Percentiles rank a stretch among this genome's conserved stretches.
These are phyloP conservation scores for Russula sp. DNA, from an alignment of 768 basidiomycete species.

Conservation along the genomic window DNA sequence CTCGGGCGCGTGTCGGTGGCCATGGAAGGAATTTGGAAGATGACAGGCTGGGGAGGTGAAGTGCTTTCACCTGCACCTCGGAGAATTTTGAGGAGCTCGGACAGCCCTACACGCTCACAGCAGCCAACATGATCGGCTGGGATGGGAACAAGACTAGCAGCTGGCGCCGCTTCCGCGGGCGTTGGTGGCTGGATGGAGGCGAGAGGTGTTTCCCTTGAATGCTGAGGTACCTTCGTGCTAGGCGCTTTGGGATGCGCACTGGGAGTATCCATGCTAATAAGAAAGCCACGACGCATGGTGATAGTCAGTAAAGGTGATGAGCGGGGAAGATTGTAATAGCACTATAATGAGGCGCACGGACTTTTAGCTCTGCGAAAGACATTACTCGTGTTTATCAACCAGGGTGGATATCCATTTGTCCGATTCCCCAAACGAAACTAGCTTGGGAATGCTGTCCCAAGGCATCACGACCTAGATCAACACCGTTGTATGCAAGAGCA, in stretches of 20 bases:
- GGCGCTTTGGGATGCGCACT: neutral
- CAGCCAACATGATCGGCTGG: slow-evolving; percentile 14
- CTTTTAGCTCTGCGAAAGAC: slow-evolving; percentile 5
- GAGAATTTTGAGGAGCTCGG: slow-evolving; percentile 11
- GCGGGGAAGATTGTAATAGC: neutral
- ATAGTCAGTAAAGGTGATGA: neutral
- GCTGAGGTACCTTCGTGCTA: neutral
- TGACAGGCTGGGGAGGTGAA: neutral
- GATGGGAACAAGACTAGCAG: neutral
- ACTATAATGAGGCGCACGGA: neutral
- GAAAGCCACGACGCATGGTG: slow-evolving; percentile 15
- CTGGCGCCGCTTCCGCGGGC: neutral
- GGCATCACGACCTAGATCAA: too few relatives aligned
- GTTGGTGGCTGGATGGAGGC: neutral
- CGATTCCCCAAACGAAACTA: slow-evolving; percentile 2
- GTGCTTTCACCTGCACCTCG: slow-evolving; percentile 1
- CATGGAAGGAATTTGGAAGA: slow-evolving; percentile 5
- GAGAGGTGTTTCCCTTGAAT: neutral
- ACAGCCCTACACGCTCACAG: slow-evolving; percentile 15
- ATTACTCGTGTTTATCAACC: neutral
- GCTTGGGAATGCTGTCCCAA: neutral
- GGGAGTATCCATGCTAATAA: neutral
- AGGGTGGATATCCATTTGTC: neutral
- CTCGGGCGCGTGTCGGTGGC: neutral
- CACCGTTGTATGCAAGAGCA: too few relatives aligned